Evolutionary conservation across 805 yeast genomes (phyloP).

Genomic region (Yarrowia keelungensis): DNA sequence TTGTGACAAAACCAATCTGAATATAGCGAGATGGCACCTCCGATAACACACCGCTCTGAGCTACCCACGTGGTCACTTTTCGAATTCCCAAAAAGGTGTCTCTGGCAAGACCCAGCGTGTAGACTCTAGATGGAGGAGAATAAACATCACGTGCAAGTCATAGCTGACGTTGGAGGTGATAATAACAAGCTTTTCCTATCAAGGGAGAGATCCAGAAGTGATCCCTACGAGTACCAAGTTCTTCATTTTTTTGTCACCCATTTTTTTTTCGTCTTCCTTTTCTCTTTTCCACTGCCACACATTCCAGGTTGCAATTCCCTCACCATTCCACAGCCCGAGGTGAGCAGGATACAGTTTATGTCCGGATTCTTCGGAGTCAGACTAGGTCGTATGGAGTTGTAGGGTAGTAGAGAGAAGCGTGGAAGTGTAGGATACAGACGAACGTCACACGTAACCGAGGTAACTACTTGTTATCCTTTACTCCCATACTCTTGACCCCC

Average conservation of each 20-base stretch:
- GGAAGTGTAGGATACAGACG: no score
- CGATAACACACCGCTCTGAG: conserved; percentile 30
- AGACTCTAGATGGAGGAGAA: not conserved
- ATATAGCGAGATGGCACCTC: conserved; percentile 13
- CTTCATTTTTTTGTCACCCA: no score
- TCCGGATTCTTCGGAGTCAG: not conserved
- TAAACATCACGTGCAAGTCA: conserved; percentile 18
- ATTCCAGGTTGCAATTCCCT: conserved; percentile 29
- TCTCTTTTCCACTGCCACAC: conserved; percentile 5
- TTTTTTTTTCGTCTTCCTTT: not conserved
- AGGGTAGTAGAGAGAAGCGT: not conserved
- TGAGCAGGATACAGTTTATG: conserved; percentile 22
- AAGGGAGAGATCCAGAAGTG: no score
- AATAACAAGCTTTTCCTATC: no score
- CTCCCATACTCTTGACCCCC: not conserved
- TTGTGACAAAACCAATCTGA: no score
- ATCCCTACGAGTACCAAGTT: no score
- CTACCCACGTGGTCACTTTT: conserved; percentile 33
- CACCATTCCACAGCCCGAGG: conserved; percentile 12
- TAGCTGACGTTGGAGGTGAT: not conserved
- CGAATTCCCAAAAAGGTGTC: not conserved
- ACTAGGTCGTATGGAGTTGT: conserved; percentile 7
- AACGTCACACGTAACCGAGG: no score
- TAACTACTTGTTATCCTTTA: not conserved
- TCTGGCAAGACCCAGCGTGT: no score